Conservation (phyloP, 352 stramenopile species). For the Saprolegnia parasitica region DNA sequence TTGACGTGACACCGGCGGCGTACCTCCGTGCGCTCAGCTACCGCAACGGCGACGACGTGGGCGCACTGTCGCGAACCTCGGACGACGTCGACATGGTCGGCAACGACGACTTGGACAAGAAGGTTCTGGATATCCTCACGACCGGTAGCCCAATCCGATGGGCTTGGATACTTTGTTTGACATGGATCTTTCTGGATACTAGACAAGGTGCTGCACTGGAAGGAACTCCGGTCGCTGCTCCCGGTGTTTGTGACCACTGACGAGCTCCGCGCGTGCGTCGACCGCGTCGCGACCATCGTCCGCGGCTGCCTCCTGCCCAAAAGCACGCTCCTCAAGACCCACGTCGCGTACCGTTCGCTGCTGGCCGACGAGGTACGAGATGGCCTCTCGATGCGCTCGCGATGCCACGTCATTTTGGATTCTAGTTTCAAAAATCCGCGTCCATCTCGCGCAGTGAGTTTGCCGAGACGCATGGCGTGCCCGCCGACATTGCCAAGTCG, state of each 20-base stretch:
- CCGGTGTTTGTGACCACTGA: conserved; percentile 19
- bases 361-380: conserved; percentile 58
- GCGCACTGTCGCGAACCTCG: conserved; percentile 19
- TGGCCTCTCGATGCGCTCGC: not conserved
- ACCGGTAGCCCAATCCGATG: conserved; percentile 28
- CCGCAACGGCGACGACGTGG: conserved; percentile 38
- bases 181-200: not conserved
- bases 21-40: conserved; percentile 78
- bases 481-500: conserved; percentile 43
- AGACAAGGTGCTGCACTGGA: conserved; percentile 35
- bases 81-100: conserved; percentile 29
- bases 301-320: conserved; percentile 36
- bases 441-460: conserved; percentile 48
- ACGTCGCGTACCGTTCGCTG: conserved; percentile 36
- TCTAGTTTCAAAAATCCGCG: conserved; percentile 35
- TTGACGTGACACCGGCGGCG: conserved; percentile 55
- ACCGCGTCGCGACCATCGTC: conserved; percentile 9
- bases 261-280: conserved; percentile 4
- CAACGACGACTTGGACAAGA: conserved; percentile 21
- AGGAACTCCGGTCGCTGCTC: conserved; percentile 27
- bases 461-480: conserved; percentile 40
- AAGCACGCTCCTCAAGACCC: conserved; percentile 29
- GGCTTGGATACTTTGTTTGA: too few relatives aligned
- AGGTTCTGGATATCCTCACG: conserved; percentile 34
- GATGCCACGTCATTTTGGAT: conserved; percentile 25